phyloP scores from a whole-genome alignment of 352 stramenopile genomes.

The Thalassiosira mediterranea region DNA sequence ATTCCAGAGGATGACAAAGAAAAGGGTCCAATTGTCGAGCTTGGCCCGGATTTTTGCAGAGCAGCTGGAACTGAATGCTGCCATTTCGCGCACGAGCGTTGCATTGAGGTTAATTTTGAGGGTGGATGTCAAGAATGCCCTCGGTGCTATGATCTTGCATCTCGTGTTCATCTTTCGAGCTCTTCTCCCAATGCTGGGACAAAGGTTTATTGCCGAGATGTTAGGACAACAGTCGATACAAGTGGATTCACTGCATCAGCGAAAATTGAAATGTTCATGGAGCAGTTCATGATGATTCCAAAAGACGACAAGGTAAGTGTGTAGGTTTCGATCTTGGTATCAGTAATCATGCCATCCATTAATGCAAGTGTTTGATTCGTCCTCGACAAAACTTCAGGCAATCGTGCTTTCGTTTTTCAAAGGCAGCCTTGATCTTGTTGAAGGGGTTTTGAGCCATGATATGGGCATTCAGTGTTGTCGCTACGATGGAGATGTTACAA shows the following conservation, averaged over 20 bases:
- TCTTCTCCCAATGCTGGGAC: neutral
- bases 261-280: conserved; percentile 41
- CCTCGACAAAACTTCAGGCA: no score
- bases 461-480: conserved; percentile 32
- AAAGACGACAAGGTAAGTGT: conserved; percentile 45
- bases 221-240: conserved; percentile 8
- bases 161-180: conserved; percentile 20
- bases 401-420: conserved; percentile 58
- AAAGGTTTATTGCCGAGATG: conserved; percentile 33
- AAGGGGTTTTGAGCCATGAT: conserved; percentile 44
- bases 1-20: conserved; percentile 7
- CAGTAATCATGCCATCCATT: no score
- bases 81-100: conserved; percentile 34
- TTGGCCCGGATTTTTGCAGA: conserved; percentile 2
- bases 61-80: conserved; percentile 34
- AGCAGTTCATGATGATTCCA: conserved; percentile 32
- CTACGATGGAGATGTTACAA: conserved; percentile 48
- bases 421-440: conserved; percentile 43
- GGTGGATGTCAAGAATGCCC: conserved; percentile 12
- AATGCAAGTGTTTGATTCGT: no score
- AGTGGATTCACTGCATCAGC: conserved; percentile 43
- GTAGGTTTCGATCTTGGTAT: no score
- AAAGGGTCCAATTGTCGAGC: conserved; percentile 25
- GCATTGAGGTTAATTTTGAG: conserved; percentile 20
- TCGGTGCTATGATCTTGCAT: conserved; percentile 19